These are phyloP conservation scores for Microcyclosporella mali DNA, from an alignment of 2,329 filamentous ascomycete genomes.

Conservation along the genomic window DNA sequence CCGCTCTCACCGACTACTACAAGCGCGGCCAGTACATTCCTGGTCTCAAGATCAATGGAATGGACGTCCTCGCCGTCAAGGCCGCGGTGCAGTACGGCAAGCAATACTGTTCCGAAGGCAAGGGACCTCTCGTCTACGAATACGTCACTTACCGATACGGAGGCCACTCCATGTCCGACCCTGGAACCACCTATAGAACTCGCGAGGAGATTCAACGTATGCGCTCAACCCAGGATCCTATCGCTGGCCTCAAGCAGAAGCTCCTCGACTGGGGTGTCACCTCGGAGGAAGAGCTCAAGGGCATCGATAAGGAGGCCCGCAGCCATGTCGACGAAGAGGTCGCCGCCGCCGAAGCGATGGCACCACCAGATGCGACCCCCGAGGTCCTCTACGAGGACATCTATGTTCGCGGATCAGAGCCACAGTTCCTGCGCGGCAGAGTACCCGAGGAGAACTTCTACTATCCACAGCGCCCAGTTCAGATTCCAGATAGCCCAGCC, in stretches of 20 bases:
- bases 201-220: constrained; percentile 99
- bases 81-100: constrained; percentile 91
- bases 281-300: constrained; percentile 92
- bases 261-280: constrained; percentile 91
- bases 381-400: constrained; percentile 95
- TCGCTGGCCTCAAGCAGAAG: constrained; percentile 96
- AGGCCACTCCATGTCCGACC: constrained; percentile 99
- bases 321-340: constrained; percentile 83
- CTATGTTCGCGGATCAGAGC: constrained; percentile 83
- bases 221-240: constrained; percentile 97
- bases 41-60: constrained; percentile 98
- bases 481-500: constrained; percentile 26
- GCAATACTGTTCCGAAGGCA: constrained; percentile 73
- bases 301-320: constrained; percentile 88
- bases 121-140: constrained; percentile 93
- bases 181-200: constrained; percentile 95
- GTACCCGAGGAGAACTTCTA: constrained; percentile 91
- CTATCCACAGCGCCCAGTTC: constrained; percentile 39
- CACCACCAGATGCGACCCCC: constrained; percentile 66
- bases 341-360: constrained; percentile 82
- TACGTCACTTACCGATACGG: constrained; percentile 99
- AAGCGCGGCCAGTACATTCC: constrained; percentile 99
- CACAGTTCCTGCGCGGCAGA: constrained; percentile 77
- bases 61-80: constrained; percentile 98
- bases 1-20: constrained; percentile 98